A percentile compares a stretch with the other conserved stretches of the same genome.
These are phyloP conservation scores for Acanthamoeba quina DNA, from an alignment of 208 protist species.

Conservation along the genomic window DNA sequence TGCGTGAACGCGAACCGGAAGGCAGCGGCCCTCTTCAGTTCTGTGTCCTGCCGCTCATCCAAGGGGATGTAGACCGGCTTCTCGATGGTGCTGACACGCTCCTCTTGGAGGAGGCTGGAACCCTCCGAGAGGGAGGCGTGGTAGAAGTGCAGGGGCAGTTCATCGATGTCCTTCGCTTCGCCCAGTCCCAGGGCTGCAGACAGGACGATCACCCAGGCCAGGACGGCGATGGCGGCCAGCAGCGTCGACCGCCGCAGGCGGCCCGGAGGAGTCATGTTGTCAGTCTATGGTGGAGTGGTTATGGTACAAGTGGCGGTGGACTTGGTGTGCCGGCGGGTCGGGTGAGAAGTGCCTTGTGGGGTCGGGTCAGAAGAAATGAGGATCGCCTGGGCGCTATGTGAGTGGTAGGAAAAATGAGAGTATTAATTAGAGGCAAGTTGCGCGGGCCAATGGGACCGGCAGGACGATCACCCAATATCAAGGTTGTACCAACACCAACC, in stretches of 20 bases:
- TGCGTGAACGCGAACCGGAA: conserved; percentile 76
- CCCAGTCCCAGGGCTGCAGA: neutral
- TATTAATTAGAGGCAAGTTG: neutral
- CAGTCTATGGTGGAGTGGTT: no score
- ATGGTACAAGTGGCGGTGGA: no score
- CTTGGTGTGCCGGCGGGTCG: no score
- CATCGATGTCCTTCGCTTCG: neutral
- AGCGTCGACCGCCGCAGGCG: no score
- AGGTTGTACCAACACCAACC: no score
- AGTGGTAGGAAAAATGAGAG: neutral
- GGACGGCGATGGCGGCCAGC: no score
- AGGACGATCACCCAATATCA: no score
- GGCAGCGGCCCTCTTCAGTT: conserved; percentile 41
- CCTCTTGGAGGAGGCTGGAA: neutral
- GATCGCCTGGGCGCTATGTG: neutral
- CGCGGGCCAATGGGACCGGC: neutral
- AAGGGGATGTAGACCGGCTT: conserved; percentile 57
- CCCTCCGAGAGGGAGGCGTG: neutral
- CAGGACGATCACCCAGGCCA: neutral
- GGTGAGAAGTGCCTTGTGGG: neutral
- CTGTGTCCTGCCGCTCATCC: conserved; percentile 15
- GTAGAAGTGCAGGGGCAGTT: neutral
- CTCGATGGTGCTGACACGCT: neutral
- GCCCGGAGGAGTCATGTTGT: no score
- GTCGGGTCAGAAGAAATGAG: neutral